A percentile compares a stretch with the other conserved stretches of the same genome.
Evolutionary conservation across 495 filamentous ascomycete species (phyloP).

Genomic region (Copromyces sp.): DNA sequence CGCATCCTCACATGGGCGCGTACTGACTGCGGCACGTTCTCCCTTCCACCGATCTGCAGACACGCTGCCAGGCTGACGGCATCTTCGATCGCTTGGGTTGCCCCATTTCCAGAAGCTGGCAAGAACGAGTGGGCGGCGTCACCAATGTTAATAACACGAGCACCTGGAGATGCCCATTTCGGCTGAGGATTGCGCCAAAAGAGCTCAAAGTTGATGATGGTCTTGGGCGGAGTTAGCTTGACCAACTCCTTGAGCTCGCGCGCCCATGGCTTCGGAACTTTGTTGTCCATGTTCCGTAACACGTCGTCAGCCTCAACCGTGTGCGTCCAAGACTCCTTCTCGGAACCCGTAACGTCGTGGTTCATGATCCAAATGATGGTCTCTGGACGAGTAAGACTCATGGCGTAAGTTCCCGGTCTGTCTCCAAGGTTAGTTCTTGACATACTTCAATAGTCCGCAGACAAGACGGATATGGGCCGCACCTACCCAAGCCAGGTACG

Average conservation of each 20-base stretch:
- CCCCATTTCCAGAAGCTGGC: conserved; percentile 56
- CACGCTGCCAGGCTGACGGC: conserved; percentile 53
- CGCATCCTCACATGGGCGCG: conserved; percentile 41
- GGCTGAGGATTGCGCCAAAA: conserved; percentile 56
- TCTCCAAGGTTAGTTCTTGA: background rate
- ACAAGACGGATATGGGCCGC: background rate
- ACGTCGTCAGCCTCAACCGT: conserved; percentile 45
- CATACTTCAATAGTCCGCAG: background rate
- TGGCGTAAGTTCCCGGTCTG: conserved; percentile 40
- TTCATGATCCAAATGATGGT: conserved; percentile 48
- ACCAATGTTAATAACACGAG: conserved; percentile 51
- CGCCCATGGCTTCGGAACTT: conserved; percentile 31
- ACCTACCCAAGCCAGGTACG: conserved; percentile 34
- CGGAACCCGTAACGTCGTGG: conserved; percentile 42
- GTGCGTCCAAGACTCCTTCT: conserved; percentile 42
- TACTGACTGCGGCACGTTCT: conserved; percentile 44
- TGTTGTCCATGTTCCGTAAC: conserved; percentile 39
- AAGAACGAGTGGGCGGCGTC: conserved; percentile 63
- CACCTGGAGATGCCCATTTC: conserved; percentile 50
- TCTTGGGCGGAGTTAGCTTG: conserved; percentile 43
- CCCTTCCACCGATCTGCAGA: conserved; percentile 48
- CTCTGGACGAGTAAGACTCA: conserved; percentile 38
- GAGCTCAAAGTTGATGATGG: conserved; percentile 58
- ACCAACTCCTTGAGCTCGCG: conserved; percentile 46
- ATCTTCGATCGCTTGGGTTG: conserved; percentile 63